These are phyloP conservation scores for Sparassis latifolia DNA, from an alignment of 1,284 basidiomycete species.

Conservation along the genomic window DNA sequence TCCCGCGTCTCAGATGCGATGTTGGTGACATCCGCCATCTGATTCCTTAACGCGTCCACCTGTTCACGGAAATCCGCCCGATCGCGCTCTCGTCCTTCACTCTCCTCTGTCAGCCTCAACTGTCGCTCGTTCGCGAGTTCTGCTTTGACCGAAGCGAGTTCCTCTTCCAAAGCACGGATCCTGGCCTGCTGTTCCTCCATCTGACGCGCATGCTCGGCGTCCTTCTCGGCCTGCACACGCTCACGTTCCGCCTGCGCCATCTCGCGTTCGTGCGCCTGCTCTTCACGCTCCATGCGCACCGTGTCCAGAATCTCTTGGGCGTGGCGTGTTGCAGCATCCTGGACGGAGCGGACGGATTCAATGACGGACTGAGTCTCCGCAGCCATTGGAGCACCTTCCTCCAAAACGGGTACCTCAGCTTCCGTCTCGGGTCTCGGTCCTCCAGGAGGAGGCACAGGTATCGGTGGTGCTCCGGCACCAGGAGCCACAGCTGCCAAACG, in stretches of 20 bases:
- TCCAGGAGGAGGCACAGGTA: slow-evolving; percentile 9
- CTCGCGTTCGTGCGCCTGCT: slow-evolving; percentile 47
- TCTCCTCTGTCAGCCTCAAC: slow-evolving; percentile 44
- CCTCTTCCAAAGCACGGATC: slow-evolving; percentile 53
- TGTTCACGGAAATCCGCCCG: slow-evolving; percentile 48
- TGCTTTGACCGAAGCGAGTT: slow-evolving; percentile 47
- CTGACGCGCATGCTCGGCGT: slow-evolving; percentile 38
- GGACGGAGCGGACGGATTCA: slow-evolving; percentile 31
- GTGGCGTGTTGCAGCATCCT: slow-evolving; percentile 48
- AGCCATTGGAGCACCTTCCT: slow-evolving; percentile 4
- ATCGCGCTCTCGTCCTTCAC: slow-evolving; percentile 54
- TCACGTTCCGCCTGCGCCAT: slow-evolving; percentile 46
- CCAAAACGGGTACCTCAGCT: slow-evolving; percentile 1
- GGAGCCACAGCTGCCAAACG: slow-evolving; percentile 16
- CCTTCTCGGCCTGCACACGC: slow-evolving; percentile 37
- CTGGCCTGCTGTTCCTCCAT: slow-evolving; percentile 48
- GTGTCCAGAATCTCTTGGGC: slow-evolving; percentile 51
- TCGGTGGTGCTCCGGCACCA: slow-evolving; percentile 5
- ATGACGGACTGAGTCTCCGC: slow-evolving; percentile 25
- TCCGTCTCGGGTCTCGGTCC: not conserved
- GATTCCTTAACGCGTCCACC: slow-evolving; percentile 49
- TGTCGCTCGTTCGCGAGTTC: slow-evolving; percentile 53
- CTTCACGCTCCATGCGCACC: slow-evolving; percentile 53
- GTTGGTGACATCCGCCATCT: slow-evolving; percentile 62
- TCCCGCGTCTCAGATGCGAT: slow-evolving; percentile 59